Percentiles rank a stretch among this genome's conserved stretches.
Conservation (phyloP, 164 flowering plant genomes). For the Umbellularia californica region DNA sequence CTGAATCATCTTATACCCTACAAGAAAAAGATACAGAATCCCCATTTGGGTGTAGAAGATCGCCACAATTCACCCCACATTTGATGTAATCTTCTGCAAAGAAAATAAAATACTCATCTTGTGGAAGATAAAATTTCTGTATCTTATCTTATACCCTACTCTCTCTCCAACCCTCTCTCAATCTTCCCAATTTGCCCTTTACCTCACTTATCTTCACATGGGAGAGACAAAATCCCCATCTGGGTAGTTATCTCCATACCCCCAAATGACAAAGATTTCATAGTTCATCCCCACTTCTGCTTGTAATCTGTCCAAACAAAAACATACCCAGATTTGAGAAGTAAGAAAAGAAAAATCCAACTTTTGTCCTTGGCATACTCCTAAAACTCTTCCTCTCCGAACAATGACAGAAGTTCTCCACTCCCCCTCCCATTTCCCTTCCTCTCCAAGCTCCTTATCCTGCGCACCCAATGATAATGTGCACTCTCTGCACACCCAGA, state of each 20-base stretch:
- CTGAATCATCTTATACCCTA: too few relatives aligned
- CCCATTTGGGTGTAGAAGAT: too few relatives aligned
- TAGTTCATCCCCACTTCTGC: neutral
- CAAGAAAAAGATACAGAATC: too few relatives aligned
- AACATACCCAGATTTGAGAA: neutral
- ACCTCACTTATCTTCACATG: neutral
- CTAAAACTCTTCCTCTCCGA: conserved; percentile 16
- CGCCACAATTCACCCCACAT: too few relatives aligned
- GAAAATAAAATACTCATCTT: too few relatives aligned
- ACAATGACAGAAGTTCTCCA: conserved; percentile 50
- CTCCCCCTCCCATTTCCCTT: conserved; percentile 36
- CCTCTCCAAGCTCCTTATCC: conserved; percentile 34
- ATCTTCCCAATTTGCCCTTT: conserved; percentile 12
- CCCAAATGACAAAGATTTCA: neutral
- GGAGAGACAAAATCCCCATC: neutral
- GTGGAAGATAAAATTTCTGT: too few relatives aligned
- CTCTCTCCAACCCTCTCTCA: neutral
- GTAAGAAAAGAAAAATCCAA: neutral
- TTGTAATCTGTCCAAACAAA: neutral
- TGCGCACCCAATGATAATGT: conserved; percentile 18
- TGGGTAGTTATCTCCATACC: neutral
- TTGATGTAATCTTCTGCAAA: too few relatives aligned
- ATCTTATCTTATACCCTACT: too few relatives aligned
- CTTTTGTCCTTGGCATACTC: neutral
- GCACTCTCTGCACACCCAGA: conserved; percentile 2